Evolutionary conservation across 2,329 filamentous ascomycete species (phyloP).

Genomic region (Orbilia quercus): DNA sequence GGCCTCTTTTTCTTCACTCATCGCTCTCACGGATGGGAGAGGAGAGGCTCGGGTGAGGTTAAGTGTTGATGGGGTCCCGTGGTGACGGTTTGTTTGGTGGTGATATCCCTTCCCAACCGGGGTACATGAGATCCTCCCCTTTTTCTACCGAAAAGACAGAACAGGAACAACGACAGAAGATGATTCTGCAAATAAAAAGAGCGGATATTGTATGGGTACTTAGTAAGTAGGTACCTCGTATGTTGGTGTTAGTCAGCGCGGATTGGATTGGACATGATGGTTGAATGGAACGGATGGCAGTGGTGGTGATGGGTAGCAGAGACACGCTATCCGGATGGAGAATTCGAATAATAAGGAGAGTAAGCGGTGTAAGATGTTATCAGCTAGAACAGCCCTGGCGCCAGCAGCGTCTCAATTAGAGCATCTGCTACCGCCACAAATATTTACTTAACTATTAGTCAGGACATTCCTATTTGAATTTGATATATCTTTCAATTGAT

Average conservation of each 20-base stretch:
- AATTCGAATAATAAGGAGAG: not conserved
- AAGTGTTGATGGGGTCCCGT: not conserved
- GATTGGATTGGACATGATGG: no score
- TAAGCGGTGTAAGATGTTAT: no score
- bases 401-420: conserved; percentile 17
- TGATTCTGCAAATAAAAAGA: not conserved
- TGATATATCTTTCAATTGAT: not conserved
- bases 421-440: conserved; percentile 4
- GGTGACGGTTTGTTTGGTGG: not conserved
- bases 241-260: no score
- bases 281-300: no score
- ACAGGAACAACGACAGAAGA: no score
- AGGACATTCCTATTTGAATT: not conserved
- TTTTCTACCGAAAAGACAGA: no score
- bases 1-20: conserved; percentile 57
- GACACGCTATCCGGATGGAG: not conserved
- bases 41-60: conserved; percentile 1
- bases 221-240: no score
- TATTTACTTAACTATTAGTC: not conserved
- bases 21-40: conserved; percentile 14
- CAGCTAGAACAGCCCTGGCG: conserved; percentile 15
- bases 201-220: not conserved
- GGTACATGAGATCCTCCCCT: not conserved
- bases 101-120: not conserved
- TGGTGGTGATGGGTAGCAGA: no score